These are phyloP conservation scores for Heracleum sosnowskyi DNA, from an alignment of 129 eudicot species.

Conservation along the genomic window DNA sequence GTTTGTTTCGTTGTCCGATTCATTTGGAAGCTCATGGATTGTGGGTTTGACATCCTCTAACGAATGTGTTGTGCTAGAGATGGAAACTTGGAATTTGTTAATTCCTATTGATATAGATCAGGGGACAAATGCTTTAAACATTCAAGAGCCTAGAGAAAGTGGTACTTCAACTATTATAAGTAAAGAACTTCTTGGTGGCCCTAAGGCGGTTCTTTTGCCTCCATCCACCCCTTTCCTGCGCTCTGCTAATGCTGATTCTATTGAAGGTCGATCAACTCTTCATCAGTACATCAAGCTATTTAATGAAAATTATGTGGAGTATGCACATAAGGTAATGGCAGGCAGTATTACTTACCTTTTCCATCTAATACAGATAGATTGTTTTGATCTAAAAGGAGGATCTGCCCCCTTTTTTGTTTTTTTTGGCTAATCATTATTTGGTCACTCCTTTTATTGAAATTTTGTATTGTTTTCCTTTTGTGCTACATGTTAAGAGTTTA, in stretches of 20 bases:
- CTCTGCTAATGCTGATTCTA: slow-evolving; percentile 72
- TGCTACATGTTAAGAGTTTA: not conserved
- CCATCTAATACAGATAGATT: not conserved
- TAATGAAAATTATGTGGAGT: slow-evolving; percentile 95
- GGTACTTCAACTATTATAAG: slow-evolving; percentile 58
- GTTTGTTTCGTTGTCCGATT: slow-evolving; percentile 70
- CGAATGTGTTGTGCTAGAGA: slow-evolving; percentile 73
- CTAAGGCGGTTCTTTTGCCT: slow-evolving; percentile 63
- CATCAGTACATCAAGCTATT: slow-evolving; percentile 92
- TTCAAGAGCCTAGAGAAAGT: slow-evolving; percentile 27
- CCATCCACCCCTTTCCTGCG: slow-evolving; percentile 45
- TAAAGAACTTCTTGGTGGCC: slow-evolving; percentile 80
- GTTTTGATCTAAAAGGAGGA: not conserved
- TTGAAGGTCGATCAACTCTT: slow-evolving; percentile 90
- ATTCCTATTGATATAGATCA: slow-evolving; percentile 41
- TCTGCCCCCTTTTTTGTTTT: not conserved
- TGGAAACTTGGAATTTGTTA: slow-evolving; percentile 82
- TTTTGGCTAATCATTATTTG: not conserved
- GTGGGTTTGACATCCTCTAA: slow-evolving; percentile 67
- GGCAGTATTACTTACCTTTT: not conserved
- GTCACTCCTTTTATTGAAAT: not conserved
- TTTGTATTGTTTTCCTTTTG: not conserved
- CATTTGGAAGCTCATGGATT: slow-evolving; percentile 84
- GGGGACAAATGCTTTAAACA: slow-evolving; percentile 20
- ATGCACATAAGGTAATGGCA: slow-evolving; percentile 84